These are phyloP conservation scores for Ascochyta koolunga DNA, from an alignment of 2,329 filamentous ascomycete species.

Conservation along the genomic window DNA sequence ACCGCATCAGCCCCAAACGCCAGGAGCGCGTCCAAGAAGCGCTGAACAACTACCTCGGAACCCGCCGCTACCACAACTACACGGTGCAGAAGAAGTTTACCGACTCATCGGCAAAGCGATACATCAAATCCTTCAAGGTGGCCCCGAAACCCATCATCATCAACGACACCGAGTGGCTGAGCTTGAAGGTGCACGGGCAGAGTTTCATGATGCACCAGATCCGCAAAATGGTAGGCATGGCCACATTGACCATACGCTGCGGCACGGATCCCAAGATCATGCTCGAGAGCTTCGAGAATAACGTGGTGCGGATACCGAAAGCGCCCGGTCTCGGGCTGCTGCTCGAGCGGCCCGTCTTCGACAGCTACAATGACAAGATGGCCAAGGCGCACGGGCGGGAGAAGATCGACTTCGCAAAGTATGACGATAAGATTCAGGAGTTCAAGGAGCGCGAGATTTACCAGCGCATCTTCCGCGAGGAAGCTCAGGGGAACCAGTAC, in stretches of 20 bases:
- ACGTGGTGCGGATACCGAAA: conserved; percentile 86
- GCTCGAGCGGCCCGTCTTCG: conserved; percentile 89
- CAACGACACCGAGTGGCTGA: conserved; percentile 92
- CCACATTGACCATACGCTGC: conserved; percentile 80
- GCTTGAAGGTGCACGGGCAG: conserved; percentile 93
- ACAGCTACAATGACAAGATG: conserved; percentile 81
- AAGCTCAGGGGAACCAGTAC: conserved; percentile 83
- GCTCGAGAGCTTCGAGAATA: conserved; percentile 71
- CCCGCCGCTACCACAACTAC: conserved; percentile 95
- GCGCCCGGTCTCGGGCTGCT: conserved; percentile 87
- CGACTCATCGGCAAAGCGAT: conserved; percentile 84
- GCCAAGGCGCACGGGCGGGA: conserved; percentile 67
- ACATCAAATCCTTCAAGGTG: conserved; percentile 90
- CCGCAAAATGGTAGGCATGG: conserved; percentile 98
- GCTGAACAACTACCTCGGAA: conserved; percentile 79
- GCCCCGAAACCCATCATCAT: conserved; percentile 72
- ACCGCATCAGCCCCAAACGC: conserved; percentile 77
- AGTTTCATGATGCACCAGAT: conserved; percentile 99
- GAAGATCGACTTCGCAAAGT: conserved; percentile 78
- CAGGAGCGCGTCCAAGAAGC: conserved; percentile 76
- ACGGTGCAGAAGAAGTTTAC: conserved; percentile 84
- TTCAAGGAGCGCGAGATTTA: conserved; percentile 97
- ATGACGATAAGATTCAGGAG: conserved; percentile 76
- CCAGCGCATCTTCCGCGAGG: conserved; percentile 85
- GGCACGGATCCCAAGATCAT: conserved; percentile 77